Base-by-base conservation (phyloP, 176 grass and related monocot species). In the Zea mays region DNA sequence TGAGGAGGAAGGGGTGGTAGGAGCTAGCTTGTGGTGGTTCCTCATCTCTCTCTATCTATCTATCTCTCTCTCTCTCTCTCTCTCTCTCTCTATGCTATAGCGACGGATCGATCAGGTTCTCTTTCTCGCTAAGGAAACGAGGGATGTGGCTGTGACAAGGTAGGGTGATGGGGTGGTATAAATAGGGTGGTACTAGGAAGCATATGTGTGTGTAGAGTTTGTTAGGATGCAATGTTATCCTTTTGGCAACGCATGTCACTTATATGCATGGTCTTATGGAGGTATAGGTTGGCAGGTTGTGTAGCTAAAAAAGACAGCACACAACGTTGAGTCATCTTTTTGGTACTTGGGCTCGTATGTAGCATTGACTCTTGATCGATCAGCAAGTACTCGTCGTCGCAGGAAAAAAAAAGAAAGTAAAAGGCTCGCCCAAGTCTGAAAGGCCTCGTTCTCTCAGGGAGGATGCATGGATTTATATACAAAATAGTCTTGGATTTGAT, bases 291-390 rank as follows among this genome's bases (percentile, higher is more conserved):
- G 85, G 73, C 74, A 52, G 36, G 27, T 83, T 81, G 87, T 77
- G 85, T 87, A 87, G 74, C 74, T 84, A 84, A 47, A 87, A 86
- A 62, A 83, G 62, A 75, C 75, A 88, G 86, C 86, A 79, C 63
- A 79, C 86, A 84, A 86, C 69, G 71, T 67, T 79, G 77, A 71
- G 70, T 91, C 81, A 95, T 95, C 89, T 73, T 95, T 91, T 95
- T 79, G 89, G 92, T 87, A 89, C 84, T 95, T 91, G 92, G 69
- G 75, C 27, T 27, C 27, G 27, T 86, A 69, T 73, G 72, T 83
- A 73, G 82, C 84, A 89, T 82, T 88, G 85, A 87, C 84, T 89
- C 71, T 77, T 79, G 55, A 61, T 69, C 51, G 20, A 10, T 21
- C 55, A 58, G 20, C 59, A 83, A 27, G 27, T 51, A 67, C 41